phyloP scores from a whole-genome alignment of 2,329 filamentous ascomycete species.

The Fusarium annulatum region DNA sequence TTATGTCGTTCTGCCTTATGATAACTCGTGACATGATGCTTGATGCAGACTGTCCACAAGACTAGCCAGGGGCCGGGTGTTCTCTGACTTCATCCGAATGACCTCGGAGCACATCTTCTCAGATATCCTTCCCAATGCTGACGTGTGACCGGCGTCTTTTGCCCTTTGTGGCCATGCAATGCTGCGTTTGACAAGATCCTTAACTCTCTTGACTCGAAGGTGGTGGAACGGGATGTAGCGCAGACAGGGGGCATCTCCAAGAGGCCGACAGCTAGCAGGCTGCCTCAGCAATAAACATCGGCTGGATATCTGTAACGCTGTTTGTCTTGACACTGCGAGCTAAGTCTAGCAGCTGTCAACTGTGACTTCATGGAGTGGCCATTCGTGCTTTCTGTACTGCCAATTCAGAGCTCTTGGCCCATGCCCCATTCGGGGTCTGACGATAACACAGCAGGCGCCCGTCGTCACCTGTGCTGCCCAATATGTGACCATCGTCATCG shows the following conservation, averaged over 20 bases:
- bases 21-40: background rate
- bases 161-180: background rate
- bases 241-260: background rate
- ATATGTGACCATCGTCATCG: conserved; percentile 74
- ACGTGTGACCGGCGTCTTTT: background rate
- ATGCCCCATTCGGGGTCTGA: conserved; percentile 66
- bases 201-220: background rate
- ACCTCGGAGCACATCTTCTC: background rate
- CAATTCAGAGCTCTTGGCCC: conserved; percentile 70
- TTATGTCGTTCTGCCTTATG: background rate
- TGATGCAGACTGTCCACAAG: background rate
- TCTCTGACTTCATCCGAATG: background rate
- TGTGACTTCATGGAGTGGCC: conserved; percentile 53
- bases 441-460: conserved; percentile 73
- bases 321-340: background rate
- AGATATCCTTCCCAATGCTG: background rate
- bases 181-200: background rate
- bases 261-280: background rate
- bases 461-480: conserved; percentile 82
- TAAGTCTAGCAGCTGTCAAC: background rate
- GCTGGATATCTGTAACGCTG: background rate
- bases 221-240: background rate
- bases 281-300: background rate
- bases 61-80: background rate
- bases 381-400: conserved; percentile 67